Base-by-base conservation (phyloP, 805 yeast genomes). In the Torulaspora microellipsoides region DNA sequence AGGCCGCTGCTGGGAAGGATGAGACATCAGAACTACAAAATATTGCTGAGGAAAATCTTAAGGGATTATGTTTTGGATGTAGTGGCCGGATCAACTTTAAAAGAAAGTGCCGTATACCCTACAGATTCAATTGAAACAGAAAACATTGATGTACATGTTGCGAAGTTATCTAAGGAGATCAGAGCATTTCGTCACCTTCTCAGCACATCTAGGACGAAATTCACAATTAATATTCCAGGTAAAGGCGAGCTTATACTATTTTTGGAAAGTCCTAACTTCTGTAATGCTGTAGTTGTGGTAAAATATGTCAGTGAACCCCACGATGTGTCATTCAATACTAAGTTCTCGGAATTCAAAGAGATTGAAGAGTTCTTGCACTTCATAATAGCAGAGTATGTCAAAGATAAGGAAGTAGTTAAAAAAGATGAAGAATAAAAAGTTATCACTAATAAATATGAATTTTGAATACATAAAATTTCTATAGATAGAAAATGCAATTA, bases 361-460 rank as follows among this genome's bases (percentile, higher is more conserved):
- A 44, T 61, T 13, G 68, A 64, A 45, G 68, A 64, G 30, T 62
- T 62, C 33, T 45, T 62, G 36, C 61, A 59, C 47, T 64, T 62
- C 39, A 53, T 63, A 20, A 54, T 61, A 10, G 49, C 46, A 36
- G 66, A 62, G 40, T 60, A 55, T 38, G 45, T 56, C 30, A 46
- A 54, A 34, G 40, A 35, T 14, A 43, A 38, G 34, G 46, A 38
- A 2, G 14, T 23, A 12, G 13, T 27, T 20, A 37, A 35, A 27
- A 40, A 38, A 31, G 34, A 31, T 37, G 41, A 38, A n/a, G 15
- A 32, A 31, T 39, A 29, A 34, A 29, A 14, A 20, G n/a, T 28
- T 20, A 20, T 20, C 25, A 7, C 25, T 20, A 20, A 4, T 20
- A 20, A 20, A 5, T 20, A 20, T 20, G 7, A 20, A 20, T 2